Conservation (phyloP, 164 flowering plant species). For the Vitis cinerea region DNA sequence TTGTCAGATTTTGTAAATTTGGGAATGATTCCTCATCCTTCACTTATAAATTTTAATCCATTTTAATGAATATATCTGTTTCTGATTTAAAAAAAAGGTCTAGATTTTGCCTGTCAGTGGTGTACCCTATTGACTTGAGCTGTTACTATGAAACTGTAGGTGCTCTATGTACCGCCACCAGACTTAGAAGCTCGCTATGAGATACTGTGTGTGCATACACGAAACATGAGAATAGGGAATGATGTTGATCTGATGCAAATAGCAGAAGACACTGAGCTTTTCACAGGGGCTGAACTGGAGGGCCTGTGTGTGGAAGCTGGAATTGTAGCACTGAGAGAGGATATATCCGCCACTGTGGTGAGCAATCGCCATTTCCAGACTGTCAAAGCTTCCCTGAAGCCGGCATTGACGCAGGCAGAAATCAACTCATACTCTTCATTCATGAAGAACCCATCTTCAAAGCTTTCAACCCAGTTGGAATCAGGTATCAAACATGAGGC, state of each 20-base stretch:
- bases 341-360: slow-evolving; percentile 62
- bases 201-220: slow-evolving; percentile 81
- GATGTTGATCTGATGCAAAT: slow-evolving; percentile 71
- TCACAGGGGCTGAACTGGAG: slow-evolving; percentile 91
- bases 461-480: slow-evolving; percentile 4
- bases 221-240: slow-evolving; percentile 54
- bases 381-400: slow-evolving; percentile 52
- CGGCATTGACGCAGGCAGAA: slow-evolving; percentile 53
- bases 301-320: slow-evolving; percentile 86
- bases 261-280: slow-evolving; percentile 82
- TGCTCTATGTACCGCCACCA: slow-evolving; percentile 92
- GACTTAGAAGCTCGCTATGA: slow-evolving; percentile 81
- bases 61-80: no score
- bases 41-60: no score
- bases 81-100: no score
- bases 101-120: no score
- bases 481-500: slow-evolving; percentile 5
- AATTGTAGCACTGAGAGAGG: slow-evolving; percentile 80
- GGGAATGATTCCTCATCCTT: no score
- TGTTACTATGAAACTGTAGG: slow-evolving; percentile 36
- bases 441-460: slow-evolving; percentile 39
- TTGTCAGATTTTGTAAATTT: no score
- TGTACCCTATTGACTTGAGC: background rate
- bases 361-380: slow-evolving; percentile 62
- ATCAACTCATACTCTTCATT: slow-evolving; percentile 54